These are phyloP conservation scores for Daedalea quercina DNA, from an alignment of 768 basidiomycete species.

Conservation along the genomic window DNA sequence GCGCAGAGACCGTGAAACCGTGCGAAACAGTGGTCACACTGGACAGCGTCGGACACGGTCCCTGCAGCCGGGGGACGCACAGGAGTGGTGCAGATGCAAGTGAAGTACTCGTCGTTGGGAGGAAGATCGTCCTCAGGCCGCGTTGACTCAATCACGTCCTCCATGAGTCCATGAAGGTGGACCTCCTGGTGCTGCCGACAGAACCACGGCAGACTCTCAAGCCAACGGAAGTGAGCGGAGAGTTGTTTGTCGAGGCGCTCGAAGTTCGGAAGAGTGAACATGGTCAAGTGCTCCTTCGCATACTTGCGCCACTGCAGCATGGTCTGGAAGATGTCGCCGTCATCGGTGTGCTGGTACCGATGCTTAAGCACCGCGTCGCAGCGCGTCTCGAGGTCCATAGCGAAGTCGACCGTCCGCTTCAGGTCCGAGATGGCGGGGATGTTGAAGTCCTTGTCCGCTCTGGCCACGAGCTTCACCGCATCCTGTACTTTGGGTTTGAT, in stretches of 20 bases:
- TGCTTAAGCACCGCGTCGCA: slow-evolving; percentile 71
- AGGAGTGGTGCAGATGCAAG: slow-evolving; percentile 73
- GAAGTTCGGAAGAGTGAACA: slow-evolving; percentile 69
- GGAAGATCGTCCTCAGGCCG: slow-evolving; percentile 74
- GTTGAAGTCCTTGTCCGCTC: slow-evolving; percentile 72
- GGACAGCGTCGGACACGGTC: slow-evolving; percentile 73
- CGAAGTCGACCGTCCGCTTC: slow-evolving; percentile 66
- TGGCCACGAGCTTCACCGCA: slow-evolving; percentile 58
- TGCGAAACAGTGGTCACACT: slow-evolving; percentile 86
- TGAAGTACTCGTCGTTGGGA: slow-evolving; percentile 75
- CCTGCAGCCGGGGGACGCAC: slow-evolving; percentile 79
- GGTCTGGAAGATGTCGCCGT: slow-evolving; percentile 62
- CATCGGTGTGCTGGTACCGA: slow-evolving; percentile 46
- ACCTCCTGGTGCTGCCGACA: slow-evolving; percentile 57
- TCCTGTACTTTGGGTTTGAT: slow-evolving; percentile 61
- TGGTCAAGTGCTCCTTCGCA: slow-evolving; percentile 60
- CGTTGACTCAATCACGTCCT: slow-evolving; percentile 72
- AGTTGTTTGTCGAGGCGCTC: slow-evolving; percentile 69
- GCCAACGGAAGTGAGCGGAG: slow-evolving; percentile 60
- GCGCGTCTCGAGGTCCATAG: slow-evolving; percentile 67
- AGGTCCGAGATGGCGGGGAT: slow-evolving; percentile 61
- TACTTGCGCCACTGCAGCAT: slow-evolving; percentile 72
- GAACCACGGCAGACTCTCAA: slow-evolving; percentile 75
- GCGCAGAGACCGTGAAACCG: slow-evolving; percentile 83
- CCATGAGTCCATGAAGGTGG: slow-evolving; percentile 58